Base-by-base conservation (phyloP, 495 filamentous ascomycete species). In the Elasticomyces elasticus region DNA sequence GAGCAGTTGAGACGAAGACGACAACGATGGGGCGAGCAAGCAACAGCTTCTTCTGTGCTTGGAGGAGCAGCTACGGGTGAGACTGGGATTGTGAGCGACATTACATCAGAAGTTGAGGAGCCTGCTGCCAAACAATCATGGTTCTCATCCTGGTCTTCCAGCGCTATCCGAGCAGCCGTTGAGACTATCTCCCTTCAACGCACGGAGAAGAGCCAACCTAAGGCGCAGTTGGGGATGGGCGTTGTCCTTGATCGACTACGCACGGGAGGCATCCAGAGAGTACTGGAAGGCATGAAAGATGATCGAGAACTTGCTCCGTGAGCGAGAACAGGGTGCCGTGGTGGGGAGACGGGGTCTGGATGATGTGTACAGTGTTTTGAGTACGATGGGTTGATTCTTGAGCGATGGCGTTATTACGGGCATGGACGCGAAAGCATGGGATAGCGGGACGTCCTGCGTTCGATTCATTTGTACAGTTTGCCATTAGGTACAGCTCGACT, bases 191-290 rank as follows among this genome's bases (percentile, higher is more conserved):
- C 87, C 0, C 76, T 91, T 44, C 86, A 81, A 54, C 81, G 88
- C 51, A 94, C 92, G 49, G 77, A 82, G 44, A 85, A 89, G 54
- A 86, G 89, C 37, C 73, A 97, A 51, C 74, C 84, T 51, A 94
- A 90, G 65, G 90, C 86, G 65, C 87, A 89, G 61, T 83, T 96
- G 65, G 92, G 94, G 17, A 96, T 99, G 92, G 86, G 84, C 51
- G 80, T 96, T 40, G 91, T 99, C 15, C 74, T 99, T 23, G 87
- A 94, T 68, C 78, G 92, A 31, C 66, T 97, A 58, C 79, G 92
- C 51, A 73, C 76, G 58, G 87, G 89, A 12, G 86, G 94, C 11
- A 79, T 96, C 35, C 85, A 90, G 24, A 87, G 80, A 19, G 85
- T 96, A 17, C 69, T 92, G 38, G 91, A 95, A 66, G 86, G 86